phyloP scores from a whole-genome alignment of 2,329 filamentous ascomycete genomes.

The Didymella glomerata region DNA sequence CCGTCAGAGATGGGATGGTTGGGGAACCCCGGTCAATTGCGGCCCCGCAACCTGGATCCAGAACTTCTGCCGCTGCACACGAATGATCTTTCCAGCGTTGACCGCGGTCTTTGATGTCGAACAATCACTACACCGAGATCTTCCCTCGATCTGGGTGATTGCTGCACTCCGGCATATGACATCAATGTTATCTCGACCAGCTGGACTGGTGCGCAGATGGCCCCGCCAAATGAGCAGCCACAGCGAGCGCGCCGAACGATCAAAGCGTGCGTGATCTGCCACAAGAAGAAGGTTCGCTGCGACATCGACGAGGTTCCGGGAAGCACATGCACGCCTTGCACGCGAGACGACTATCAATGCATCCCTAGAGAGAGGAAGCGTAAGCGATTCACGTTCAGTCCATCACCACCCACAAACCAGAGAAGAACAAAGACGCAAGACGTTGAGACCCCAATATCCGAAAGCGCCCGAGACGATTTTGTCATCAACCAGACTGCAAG shows the following conservation, averaged over 20 bases:
- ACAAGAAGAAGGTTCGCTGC: conserved; percentile 54
- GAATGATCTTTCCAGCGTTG: conserved; percentile 2
- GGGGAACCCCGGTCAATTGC: conserved; percentile 9
- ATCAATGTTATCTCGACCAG: conserved; percentile 4
- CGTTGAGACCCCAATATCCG: conserved; percentile 16
- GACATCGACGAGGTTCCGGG: conserved; percentile 43
- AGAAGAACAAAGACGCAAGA: conserved; percentile 27
- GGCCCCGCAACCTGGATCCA: conserved; percentile 19
- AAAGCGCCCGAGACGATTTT: conserved; percentile 23
- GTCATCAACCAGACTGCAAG: conserved; percentile 11
- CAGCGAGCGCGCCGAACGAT: conserved; percentile 39
- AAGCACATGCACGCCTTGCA: conserved; percentile 52
- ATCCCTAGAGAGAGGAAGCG: conserved; percentile 44
- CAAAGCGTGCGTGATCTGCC: conserved; percentile 54
- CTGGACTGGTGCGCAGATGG: conserved; percentile 16
- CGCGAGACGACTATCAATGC: conserved; percentile 45
- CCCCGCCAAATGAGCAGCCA: conserved; percentile 29
- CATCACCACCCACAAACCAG: conserved; percentile 35
- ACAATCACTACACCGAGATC: not conserved
- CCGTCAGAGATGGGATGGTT: not conserved
- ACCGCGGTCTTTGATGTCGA: not conserved
- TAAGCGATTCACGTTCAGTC: conserved; percentile 46
- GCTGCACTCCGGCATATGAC: not conserved
- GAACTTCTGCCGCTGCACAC: conserved; percentile 6
- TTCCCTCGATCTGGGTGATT: not conserved